phyloP scores from a whole-genome alignment of 306 rosid genomes.

The Cucurbita pepo region DNA sequence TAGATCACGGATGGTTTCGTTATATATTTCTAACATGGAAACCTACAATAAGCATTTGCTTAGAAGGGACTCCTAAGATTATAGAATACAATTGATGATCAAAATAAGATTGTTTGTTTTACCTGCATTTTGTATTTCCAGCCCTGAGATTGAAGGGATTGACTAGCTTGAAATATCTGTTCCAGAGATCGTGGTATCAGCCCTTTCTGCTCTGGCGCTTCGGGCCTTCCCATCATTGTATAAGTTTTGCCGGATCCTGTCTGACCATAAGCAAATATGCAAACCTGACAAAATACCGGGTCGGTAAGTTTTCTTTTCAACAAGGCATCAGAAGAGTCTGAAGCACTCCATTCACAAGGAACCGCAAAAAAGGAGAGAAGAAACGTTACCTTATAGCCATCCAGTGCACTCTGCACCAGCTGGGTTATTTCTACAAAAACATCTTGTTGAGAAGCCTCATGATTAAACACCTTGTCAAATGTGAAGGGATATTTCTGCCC shows the following conservation, averaged over 20 bases:
- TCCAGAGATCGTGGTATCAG: slow-evolving; percentile 85
- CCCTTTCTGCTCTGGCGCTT: slow-evolving; percentile 62
- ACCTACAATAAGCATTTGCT: slow-evolving; percentile 24
- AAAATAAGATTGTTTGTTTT: background rate
- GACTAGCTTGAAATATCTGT: slow-evolving; percentile 72
- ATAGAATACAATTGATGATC: background rate
- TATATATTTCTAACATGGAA: slow-evolving; percentile 80
- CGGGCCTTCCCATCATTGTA: slow-evolving; percentile 93
- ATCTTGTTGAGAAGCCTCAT: slow-evolving; percentile 69
- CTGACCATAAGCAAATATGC: slow-evolving; percentile 97
- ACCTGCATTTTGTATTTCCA: slow-evolving; percentile 94
- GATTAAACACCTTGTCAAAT: slow-evolving; percentile 83
- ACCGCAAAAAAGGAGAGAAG: background rate
- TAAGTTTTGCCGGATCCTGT: slow-evolving; percentile 89
- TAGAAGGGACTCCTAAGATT: background rate
- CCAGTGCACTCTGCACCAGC: slow-evolving; percentile 93
- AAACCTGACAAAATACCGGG: slow-evolving; percentile 46
- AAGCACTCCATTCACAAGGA: background rate
- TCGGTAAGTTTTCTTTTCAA: background rate
- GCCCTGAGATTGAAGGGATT: slow-evolving; percentile 64
- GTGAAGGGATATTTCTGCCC: slow-evolving; percentile 77
- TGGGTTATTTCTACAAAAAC: slow-evolving; percentile 86
- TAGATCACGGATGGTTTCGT: slow-evolving; percentile 82
- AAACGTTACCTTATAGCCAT: slow-evolving; percentile 78
- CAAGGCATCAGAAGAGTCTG: background rate